Evolutionary conservation across 495 filamentous ascomycete species (phyloP), one percentile per base, ranked within the genome.

Genomic region (Aspergillus sparsus): DNA sequence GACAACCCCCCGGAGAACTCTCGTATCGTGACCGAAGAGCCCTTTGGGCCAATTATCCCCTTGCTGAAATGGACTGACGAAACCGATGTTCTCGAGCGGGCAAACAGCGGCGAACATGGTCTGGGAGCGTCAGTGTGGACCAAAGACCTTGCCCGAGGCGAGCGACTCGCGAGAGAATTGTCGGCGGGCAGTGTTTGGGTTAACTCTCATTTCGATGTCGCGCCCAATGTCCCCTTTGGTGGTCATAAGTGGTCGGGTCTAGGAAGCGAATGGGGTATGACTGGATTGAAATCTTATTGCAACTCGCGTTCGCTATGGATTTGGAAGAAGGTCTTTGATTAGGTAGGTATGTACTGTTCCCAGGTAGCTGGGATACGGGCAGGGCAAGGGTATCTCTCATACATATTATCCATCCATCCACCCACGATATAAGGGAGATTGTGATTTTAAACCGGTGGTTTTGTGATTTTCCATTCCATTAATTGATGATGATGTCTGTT

Each of bases 181-280:
- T 74, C 82, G 61, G 78, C 81, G 0, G 85, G 85, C 3, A 77
- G 67, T 18, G 83, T 87, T 18, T 87, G 80, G 80, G 81, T 87
- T 42, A 87, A 87, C 52, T 64, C 65, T 5, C 72, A 70, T 44
- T 80, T 83, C 63, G 76, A 78, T 60, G 71, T 77, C 0, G 74
- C 68, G 12, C 81, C 81, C 16, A 78, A 77, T 58, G 81, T 78
- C 1, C 81, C 80, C 51, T 89, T 89, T 65, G 80, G 74, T 13
- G 87, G 87, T 13, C 80, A 84, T 67, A 89, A 89, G 77, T 77
- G 86, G 60, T 83, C 79, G 58, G 87, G 88, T 1, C 82, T 87
- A 57, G 87, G 87, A 4, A 81, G 81, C 15, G 87, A 89, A 70
- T 83, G 84, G 73, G 82, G 83, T 2, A 71, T 76, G 57, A 77